These are phyloP conservation scores for Epichloe gansuensis DNA, from an alignment of 2,329 filamentous ascomycete genomes.

Conservation along the genomic window DNA sequence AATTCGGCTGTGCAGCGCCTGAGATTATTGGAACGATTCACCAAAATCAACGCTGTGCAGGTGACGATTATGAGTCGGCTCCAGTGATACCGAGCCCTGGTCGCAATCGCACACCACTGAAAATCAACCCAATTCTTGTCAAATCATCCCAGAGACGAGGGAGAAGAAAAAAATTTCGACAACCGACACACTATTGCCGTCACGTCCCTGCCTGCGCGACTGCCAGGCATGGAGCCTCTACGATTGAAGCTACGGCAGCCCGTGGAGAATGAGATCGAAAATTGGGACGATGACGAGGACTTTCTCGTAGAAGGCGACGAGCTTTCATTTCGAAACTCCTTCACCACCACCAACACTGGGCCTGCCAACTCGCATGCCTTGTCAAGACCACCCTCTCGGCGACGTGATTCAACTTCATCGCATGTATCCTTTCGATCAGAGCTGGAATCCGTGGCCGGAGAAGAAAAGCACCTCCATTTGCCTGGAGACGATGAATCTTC, in stretches of 20 bases:
- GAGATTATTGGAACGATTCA: background rate
- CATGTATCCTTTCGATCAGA: conserved; percentile 74
- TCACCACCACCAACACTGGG: conserved; percentile 23
- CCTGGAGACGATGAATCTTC: conserved; percentile 76
- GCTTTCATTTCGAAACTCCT: conserved; percentile 43
- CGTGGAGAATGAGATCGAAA: conserved; percentile 54
- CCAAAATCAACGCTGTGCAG: background rate
- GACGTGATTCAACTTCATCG: conserved; percentile 70
- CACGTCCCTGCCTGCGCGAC: conserved; percentile 7
- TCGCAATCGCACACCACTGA: background rate
- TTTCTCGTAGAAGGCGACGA: conserved; percentile 53
- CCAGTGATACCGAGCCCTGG: conserved; percentile 8
- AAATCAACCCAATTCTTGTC: background rate
- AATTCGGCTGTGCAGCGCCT: background rate
- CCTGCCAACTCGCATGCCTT: conserved; percentile 4
- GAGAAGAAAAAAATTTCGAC: background rate
- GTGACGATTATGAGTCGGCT: conserved; percentile 12
- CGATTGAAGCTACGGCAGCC: conserved; percentile 41
- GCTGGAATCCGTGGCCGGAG: conserved; percentile 60
- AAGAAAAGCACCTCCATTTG: conserved; percentile 79
- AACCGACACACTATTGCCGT: background rate
- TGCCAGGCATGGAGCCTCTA: conserved; percentile 38
- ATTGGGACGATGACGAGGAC: conserved; percentile 70
- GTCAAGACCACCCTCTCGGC: conserved; percentile 26
- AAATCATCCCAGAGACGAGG: background rate